Evolutionary conservation across 2,329 filamentous ascomycete species (phyloP), one percentile per base, ranked within the genome.

Genomic region (Tolypocladium tropicale): DNA sequence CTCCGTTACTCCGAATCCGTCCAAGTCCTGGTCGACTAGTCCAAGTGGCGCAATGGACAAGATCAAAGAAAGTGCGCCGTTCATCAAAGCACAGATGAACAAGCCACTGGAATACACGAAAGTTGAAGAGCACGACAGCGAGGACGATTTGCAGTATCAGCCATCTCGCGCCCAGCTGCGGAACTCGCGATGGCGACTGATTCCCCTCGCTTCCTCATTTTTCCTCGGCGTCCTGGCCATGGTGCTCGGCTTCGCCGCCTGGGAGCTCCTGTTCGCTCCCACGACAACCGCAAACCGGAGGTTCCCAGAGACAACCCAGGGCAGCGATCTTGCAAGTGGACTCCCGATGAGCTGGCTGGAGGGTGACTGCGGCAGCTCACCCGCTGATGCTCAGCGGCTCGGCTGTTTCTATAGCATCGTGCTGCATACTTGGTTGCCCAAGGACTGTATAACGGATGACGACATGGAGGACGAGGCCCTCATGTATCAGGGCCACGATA

Each of bases 321-420:
- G 61, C 30, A n/a, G 52, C 9, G 58, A 62, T 49, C 48, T 49
- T 14, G 33, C 36, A 6, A 61, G 56, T 6, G 61, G 61, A 2
- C 57, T 61, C 0, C 59, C 61, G 0, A 21, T 59, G 32, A 52
- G 48, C 4, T 62, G 61, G 61, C 58, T 52, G 2, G 9, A 61
- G 39, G 62, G 61, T 21, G 61, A 64, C 49, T 63, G 62, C 41
- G 62, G 62, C 33, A 60, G 57, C 53, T 63, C 61, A 12, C 55
- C 59, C 4, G 55, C 46, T 28, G 58, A 63, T 3, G 62, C 61
- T 0, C 34, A 32, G 23, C 55, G 56, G 1, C 52, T 41, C 16
- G 59, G 55, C n/a, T 61, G 61, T 53, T 49, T 51, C 6, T 62
- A 59, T 54, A 60, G 57, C 52, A 61, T 63, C 23, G 61, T 63